A percentile compares a stretch with the other conserved stretches of the same genome.
Evolutionary conservation across 1,139 yeast species (phyloP).

Genomic region (Hyphopichia buzzinii): DNA sequence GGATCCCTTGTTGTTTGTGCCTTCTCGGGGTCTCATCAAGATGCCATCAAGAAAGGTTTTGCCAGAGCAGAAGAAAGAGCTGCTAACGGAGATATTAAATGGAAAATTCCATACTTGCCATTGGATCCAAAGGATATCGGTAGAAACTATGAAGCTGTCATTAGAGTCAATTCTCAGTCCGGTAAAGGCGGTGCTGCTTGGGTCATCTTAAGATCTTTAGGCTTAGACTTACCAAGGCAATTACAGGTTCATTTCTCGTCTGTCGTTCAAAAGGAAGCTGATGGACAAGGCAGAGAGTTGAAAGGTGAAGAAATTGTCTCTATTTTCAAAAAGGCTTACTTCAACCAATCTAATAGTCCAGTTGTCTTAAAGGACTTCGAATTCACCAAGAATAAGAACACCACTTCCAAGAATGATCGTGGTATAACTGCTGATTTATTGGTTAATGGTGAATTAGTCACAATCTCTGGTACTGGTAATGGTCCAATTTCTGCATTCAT

Average conservation of each 20-base stretch:
- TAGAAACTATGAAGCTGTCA: slow-evolving; percentile 50
- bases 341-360: slow-evolving; percentile 19
- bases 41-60: slow-evolving; percentile 51
- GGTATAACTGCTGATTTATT: slow-evolving; percentile 29
- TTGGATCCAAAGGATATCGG: slow-evolving; percentile 52
- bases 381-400: slow-evolving; percentile 23
- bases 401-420: slow-evolving; percentile 22
- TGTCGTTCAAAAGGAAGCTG: slow-evolving; percentile 42
- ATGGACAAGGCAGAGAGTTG: slow-evolving; percentile 43
- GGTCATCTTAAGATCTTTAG: slow-evolving; percentile 47
- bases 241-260: slow-evolving; percentile 43
- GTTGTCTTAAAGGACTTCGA: slow-evolving; percentile 35
- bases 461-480: slow-evolving; percentile 39
- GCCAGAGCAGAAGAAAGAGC: slow-evolving; percentile 24
- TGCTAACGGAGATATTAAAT: slow-evolving; percentile 22
- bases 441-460: slow-evolving; percentile 18
- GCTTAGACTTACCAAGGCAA: slow-evolving; percentile 47
- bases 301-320: slow-evolving; percentile 40
- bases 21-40: slow-evolving; percentile 50
- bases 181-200: slow-evolving; percentile 55
- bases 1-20: slow-evolving; percentile 51
- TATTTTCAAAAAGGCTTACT: slow-evolving; percentile 37
- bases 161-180: slow-evolving; percentile 50
- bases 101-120: slow-evolving; percentile 50
- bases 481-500: slow-evolving; percentile 50